Evolutionary conservation across 2,329 filamentous ascomycete species (phyloP).

Genomic region (Neonectria magnoliae): DNA sequence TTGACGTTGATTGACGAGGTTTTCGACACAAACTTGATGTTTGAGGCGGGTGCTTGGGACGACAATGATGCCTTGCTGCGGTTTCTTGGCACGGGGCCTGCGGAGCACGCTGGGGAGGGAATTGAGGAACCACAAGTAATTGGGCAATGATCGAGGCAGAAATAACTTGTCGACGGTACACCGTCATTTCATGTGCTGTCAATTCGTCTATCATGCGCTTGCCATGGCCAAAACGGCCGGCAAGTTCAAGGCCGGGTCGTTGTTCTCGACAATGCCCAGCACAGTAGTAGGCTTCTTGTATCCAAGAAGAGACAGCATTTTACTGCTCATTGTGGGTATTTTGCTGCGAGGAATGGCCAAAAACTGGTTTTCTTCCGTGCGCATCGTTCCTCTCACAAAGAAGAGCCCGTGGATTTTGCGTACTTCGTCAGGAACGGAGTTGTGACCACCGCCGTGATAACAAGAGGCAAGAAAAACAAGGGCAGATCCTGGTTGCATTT

Average conservation of each 20-base stretch:
- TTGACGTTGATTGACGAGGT: conserved; percentile 22
- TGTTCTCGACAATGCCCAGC: conserved; percentile 3
- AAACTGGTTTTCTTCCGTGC: background rate
- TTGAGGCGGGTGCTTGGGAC: conserved; percentile 19
- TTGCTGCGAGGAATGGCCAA: background rate
- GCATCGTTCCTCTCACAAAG: background rate
- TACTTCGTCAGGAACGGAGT: background rate
- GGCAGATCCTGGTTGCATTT: conserved; percentile 1
- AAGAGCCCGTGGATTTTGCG: background rate
- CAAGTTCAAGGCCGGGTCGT: background rate
- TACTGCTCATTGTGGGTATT: background rate
- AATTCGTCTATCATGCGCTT: background rate
- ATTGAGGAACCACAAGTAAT: background rate
- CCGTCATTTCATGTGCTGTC: background rate
- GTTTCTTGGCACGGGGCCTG: conserved; percentile 7
- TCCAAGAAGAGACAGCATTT: background rate
- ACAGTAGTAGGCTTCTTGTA: conserved; percentile 1
- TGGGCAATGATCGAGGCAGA: background rate
- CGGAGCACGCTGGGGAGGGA: background rate
- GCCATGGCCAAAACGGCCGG: background rate
- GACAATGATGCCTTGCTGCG: conserved; percentile 15
- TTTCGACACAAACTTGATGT: conserved; percentile 22
- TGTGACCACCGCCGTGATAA: conserved; percentile 1
- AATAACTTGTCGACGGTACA: background rate
- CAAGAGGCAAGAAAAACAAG: background rate